A percentile compares a stretch with the other conserved stretches of the same genome.
Evolutionary conservation across 176 grass and related monocot species (phyloP).

Genomic region (Melocanna baccifera): DNA sequence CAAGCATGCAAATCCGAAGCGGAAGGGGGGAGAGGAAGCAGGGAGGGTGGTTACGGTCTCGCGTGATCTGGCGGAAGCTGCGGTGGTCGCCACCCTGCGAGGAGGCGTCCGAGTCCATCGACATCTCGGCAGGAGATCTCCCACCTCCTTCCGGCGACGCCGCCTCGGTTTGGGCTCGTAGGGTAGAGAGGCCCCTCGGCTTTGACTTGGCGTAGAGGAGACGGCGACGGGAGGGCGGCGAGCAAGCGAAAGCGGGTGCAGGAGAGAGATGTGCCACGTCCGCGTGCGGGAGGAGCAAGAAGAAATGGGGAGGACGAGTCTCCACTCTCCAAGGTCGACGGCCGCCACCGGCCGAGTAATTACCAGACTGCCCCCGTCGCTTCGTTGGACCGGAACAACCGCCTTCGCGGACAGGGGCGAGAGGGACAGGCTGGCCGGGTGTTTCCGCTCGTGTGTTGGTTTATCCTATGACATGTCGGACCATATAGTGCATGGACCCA

Average conservation of each 20-base stretch:
- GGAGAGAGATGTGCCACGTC: conserved; percentile 21
- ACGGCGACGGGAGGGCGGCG: not conserved
- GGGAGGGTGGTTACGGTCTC: conserved; percentile 59
- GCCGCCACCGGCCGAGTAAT: conserved; percentile 3
- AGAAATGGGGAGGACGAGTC: not conserved
- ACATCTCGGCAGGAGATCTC: conserved; percentile 55
- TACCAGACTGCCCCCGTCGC: conserved; percentile 9
- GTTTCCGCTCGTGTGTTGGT: not conserved
- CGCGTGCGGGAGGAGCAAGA: not conserved
- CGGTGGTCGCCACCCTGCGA: conserved; percentile 60
- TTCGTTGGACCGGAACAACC: not conserved
- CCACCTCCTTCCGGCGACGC: conserved; percentile 10
- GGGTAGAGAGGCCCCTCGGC: not conserved
- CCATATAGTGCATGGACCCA: too few species aligned
- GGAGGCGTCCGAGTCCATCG: conserved; percentile 74
- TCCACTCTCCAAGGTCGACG: conserved; percentile 31
- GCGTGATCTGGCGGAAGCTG: conserved; percentile 77
- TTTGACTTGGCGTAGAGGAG: not conserved
- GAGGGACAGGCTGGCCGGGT: not conserved
- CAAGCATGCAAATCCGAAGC: conserved; percentile 32
- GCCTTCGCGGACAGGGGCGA: not conserved
- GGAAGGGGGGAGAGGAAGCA: not conserved
- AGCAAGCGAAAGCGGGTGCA: not conserved
- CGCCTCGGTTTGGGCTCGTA: not conserved
- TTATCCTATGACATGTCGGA: too few species aligned